Percentiles rank a stretch among this genome's conserved stretches.
These are phyloP conservation scores for Hypocrella siamensis DNA, from an alignment of 2,329 filamentous ascomycete species.

Conservation along the genomic window DNA sequence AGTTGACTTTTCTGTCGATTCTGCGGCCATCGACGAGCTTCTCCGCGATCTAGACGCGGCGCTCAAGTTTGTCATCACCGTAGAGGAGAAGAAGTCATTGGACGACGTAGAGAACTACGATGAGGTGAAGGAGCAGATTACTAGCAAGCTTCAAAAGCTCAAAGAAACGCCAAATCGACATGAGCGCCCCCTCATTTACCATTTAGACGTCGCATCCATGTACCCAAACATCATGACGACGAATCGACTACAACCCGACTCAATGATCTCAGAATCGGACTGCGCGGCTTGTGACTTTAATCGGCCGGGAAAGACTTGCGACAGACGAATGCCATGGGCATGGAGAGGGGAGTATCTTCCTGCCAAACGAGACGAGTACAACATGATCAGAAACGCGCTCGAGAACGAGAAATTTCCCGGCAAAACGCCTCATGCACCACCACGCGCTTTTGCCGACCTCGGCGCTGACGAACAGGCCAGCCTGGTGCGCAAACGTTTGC, in stretches of 20 bases:
- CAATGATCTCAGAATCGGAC: conserved; percentile 94
- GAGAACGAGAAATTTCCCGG: conserved; percentile 89
- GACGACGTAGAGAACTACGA: conserved; percentile 71
- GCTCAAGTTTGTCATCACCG: conserved; percentile 69
- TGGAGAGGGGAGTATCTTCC: conserved; percentile 97
- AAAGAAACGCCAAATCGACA: conserved; percentile 71
- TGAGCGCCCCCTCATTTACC: conserved; percentile 86
- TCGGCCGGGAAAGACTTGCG: conserved; percentile 89
- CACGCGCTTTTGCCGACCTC: conserved; percentile 67
- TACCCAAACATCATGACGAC: conserved; percentile 99
- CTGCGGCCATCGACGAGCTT: conserved; percentile 78
- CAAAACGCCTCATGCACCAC: conserved; percentile 52
- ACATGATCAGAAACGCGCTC: conserved; percentile 88
- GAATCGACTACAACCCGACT: conserved; percentile 91
- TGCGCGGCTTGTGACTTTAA: conserved; percentile 99
- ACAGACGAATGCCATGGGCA: conserved; percentile 85
- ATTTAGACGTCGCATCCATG: conserved; percentile 97
- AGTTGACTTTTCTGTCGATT: conserved; percentile 83
- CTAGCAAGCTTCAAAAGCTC: conserved; percentile 50
- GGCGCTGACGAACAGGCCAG: conserved; percentile 65
- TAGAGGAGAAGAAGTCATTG: conserved; percentile 70
- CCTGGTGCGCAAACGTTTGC: conserved; percentile 72
- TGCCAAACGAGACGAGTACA: conserved; percentile 94
- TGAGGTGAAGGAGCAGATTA: conserved; percentile 72
- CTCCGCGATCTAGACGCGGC: conserved; percentile 75